Evolutionary conservation across 805 yeast species (phyloP), one percentile per base, ranked within the genome.

Genomic region (Cyberlindnera euphorbiiphila): DNA sequence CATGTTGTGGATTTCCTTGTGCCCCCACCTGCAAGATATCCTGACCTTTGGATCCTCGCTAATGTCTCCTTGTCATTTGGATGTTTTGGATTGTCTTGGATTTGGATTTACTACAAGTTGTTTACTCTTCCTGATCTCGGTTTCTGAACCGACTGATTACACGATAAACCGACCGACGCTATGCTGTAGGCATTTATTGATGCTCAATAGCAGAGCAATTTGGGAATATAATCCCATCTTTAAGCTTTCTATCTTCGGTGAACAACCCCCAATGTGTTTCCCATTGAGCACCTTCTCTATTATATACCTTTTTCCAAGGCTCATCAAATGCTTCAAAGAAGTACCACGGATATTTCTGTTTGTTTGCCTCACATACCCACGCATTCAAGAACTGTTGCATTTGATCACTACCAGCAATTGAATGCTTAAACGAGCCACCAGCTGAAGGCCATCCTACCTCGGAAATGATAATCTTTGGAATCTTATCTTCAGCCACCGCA

Each of bases 21-120:
- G 9, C 49, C 45, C 1, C 79, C 94, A 2, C 86, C 91, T 1
- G 43, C 57, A 2, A 56, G 60, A 25, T 81, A 77, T 45, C 96
- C 97, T 2, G 97, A 93, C 58, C 49, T 93, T 5, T 86, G 93
- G 89, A 85, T 85, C 0, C 69, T 91, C 17, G 72, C 77, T 4
- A 93, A 93, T 53, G 77, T 82, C 28, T 52, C 80, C 0, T 53
- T 88, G 4, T 82, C 93, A 0, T 88, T 86, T 54, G 82, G 74
- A 0, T 85, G 88, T 42, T 91, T 89, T 51, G 56, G 63, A 0
- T 53, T 83, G 31, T 85, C 85, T 51, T 89, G 88, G 79, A 45
- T 87, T n/a, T 93, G 96, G 96, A 71, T 74, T 25, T 68, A 81
- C 50, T 78, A 71, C 60, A 81, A 72, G 43, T 57, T 78, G 53